A percentile compares a stretch with the other conserved stretches of the same genome.
These are phyloP conservation scores for Pseudohalonectria lignicola DNA, from an alignment of 2,329 filamentous ascomycete species.

Conservation along the genomic window DNA sequence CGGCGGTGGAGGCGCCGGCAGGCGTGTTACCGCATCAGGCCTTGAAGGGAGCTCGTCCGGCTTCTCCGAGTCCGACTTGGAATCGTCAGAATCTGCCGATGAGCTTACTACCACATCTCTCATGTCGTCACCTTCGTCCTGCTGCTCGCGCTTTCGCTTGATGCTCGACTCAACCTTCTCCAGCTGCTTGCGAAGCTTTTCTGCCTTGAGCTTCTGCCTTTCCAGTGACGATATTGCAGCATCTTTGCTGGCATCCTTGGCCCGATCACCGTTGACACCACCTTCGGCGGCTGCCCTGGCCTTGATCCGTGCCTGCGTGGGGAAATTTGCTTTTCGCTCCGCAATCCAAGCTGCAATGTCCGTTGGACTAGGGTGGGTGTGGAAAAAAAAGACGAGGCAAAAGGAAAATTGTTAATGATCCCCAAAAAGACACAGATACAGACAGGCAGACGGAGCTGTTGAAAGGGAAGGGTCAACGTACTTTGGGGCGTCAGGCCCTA, in stretches of 20 bases:
- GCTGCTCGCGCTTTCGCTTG: constrained; percentile 57
- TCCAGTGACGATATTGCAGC: constrained; percentile 37
- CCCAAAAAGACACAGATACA: not conserved
- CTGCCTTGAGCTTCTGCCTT: constrained; percentile 42
- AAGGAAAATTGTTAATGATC: constrained; percentile 4
- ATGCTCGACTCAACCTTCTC: constrained; percentile 61
- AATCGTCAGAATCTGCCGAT: constrained; percentile 24
- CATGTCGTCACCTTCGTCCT: constrained; percentile 58
- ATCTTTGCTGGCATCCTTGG: constrained; percentile 48
- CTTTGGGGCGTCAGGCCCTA: constrained; percentile 44
- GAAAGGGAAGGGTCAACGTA: constrained; percentile 22
- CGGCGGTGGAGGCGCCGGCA: constrained; percentile 17
- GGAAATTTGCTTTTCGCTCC: constrained; percentile 70
- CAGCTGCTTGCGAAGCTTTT: constrained; percentile 52
- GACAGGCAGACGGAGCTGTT: not conserved
- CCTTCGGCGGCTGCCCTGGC: constrained; percentile 44
- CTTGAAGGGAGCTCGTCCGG: constrained; percentile 48
- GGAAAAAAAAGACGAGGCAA: not conserved
- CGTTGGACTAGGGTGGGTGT: constrained; percentile 32
- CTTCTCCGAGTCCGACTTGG: constrained; percentile 42
- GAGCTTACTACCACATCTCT: constrained; percentile 32
- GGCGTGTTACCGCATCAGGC: too few species aligned
- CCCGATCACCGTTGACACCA: constrained; percentile 31
- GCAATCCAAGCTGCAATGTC: constrained; percentile 74
- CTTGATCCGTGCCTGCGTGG: constrained; percentile 61